Evolutionary conservation across 768 basidiomycete genomes (phyloP).

Genomic region (Mycena kentingensis): DNA sequence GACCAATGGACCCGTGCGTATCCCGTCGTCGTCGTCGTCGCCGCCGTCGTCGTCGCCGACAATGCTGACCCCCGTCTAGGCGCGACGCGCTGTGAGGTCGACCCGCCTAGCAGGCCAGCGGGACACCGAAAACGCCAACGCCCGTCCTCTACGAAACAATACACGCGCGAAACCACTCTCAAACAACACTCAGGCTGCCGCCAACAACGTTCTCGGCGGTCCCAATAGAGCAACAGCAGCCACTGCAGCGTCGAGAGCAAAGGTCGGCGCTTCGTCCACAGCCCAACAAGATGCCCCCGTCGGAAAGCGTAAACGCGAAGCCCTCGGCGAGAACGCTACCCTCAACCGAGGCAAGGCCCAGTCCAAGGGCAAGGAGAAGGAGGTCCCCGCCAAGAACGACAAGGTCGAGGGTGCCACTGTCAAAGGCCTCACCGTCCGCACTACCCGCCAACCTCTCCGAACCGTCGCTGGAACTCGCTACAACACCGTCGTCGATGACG

Average conservation of each 20-base stretch:
- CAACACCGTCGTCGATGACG: slow-evolving; percentile 26
- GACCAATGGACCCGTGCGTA: background rate
- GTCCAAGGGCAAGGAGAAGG: slow-evolving; percentile 63
- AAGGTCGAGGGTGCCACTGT: slow-evolving; percentile 67
- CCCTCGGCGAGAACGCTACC: slow-evolving; percentile 71
- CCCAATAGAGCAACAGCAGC: slow-evolving; percentile 50
- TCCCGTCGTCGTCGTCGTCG: background rate
- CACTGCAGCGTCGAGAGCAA: slow-evolving; percentile 57
- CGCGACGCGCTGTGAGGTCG: slow-evolving; percentile 61
- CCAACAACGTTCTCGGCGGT: slow-evolving; percentile 35
- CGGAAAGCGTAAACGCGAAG: slow-evolving; percentile 80
- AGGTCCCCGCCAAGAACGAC: slow-evolving; percentile 44
- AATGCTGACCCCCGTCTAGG: slow-evolving; percentile 6
- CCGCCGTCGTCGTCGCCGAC: background rate
- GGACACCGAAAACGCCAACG: slow-evolving; percentile 71
- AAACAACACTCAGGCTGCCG: slow-evolving; percentile 39
- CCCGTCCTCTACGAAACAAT: slow-evolving; percentile 58
- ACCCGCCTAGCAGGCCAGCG: slow-evolving; percentile 54
- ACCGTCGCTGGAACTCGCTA: slow-evolving; percentile 52
- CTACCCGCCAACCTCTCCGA: slow-evolving; percentile 56
- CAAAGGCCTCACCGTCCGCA: slow-evolving; percentile 47
- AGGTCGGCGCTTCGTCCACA: slow-evolving; percentile 42
- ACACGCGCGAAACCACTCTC: slow-evolving; percentile 63
- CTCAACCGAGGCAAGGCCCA: slow-evolving; percentile 51
- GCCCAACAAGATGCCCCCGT: slow-evolving; percentile 48